These are phyloP conservation scores for Venturia effusa DNA, from an alignment of 2,329 filamentous ascomycete species.

Conservation along the genomic window DNA sequence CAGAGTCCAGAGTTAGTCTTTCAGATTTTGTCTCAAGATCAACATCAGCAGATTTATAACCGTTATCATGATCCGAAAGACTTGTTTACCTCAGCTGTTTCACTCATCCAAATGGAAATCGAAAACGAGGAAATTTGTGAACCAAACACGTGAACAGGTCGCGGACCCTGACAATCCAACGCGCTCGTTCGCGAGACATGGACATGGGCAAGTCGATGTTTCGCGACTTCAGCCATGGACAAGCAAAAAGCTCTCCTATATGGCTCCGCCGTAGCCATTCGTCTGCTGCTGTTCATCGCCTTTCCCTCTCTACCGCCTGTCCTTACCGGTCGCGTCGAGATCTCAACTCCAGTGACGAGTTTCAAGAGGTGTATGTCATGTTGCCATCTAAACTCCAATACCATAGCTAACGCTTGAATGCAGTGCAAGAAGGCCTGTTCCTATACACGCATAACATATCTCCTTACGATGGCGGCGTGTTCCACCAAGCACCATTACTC, in stretches of 20 bases:
- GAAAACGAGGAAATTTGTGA: too few species aligned
- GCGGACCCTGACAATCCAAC: not conserved
- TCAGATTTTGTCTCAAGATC: too few species aligned
- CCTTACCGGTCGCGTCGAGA: conserved; percentile 83
- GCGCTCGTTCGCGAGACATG: not conserved
- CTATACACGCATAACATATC: conserved; percentile 94
- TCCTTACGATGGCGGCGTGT: conserved; percentile 88
- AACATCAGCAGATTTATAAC: too few species aligned
- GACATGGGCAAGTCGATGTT: not conserved
- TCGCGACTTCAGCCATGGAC: conserved; percentile 27
- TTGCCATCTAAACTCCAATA: not conserved
- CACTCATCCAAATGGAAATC: too few species aligned
- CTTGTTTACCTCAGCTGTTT: too few species aligned
- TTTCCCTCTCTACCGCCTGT: conserved; percentile 79
- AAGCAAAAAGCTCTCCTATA: conserved; percentile 59
- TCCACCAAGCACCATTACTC: conserved; percentile 72
- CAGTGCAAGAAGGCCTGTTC: conserved; percentile 93
- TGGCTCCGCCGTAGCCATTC: conserved; percentile 62
- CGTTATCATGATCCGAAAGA: too few species aligned
- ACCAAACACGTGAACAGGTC: not conserved
- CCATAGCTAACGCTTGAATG: not conserved
- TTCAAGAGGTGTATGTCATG: conserved; percentile 77
- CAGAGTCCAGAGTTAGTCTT: too few species aligned
- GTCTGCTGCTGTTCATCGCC: conserved; percentile 65
- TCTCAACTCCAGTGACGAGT: conserved; percentile 93